phyloP scores from a whole-genome alignment of 352 stramenopile species.

The Phytophthora megakarya region DNA sequence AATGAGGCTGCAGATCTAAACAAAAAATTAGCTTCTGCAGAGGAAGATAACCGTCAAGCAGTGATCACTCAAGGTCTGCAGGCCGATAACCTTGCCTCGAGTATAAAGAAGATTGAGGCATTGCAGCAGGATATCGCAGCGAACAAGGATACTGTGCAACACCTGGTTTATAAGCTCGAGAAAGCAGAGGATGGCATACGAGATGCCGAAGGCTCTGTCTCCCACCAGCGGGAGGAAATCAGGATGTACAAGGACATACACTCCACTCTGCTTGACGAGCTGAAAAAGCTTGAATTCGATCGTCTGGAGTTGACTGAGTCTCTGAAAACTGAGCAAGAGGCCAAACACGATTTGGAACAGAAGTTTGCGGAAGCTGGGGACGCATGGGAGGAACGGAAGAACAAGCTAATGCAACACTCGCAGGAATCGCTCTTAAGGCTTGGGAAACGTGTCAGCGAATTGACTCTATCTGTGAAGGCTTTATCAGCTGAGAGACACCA shows the following conservation, averaged over 20 bases:
- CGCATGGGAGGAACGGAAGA: slow-evolving; percentile 31
- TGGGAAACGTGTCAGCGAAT: slow-evolving; percentile 27
- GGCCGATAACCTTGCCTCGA: slow-evolving; percentile 20
- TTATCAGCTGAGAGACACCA: slow-evolving; percentile 23
- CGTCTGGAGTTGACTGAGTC: slow-evolving; percentile 30
- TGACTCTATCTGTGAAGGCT: slow-evolving; percentile 7
- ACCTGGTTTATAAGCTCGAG: slow-evolving; percentile 26
- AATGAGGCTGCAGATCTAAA: slow-evolving; percentile 25
- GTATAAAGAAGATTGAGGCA: slow-evolving; percentile 24
- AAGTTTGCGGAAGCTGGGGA: slow-evolving; percentile 23
- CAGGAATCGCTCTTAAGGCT: slow-evolving; percentile 24
- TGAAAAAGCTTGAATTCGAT: slow-evolving; percentile 38
- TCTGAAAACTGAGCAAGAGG: slow-evolving; percentile 37
- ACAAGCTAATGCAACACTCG: slow-evolving; percentile 18
- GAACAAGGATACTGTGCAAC: slow-evolving; percentile 11
- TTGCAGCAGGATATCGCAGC: slow-evolving; percentile 25
- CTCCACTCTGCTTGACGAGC: slow-evolving; percentile 26
- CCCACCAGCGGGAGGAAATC: slow-evolving; percentile 27
- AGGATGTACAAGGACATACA: slow-evolving; percentile 37
- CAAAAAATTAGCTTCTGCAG: slow-evolving; percentile 24
- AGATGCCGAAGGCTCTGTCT: slow-evolving; percentile 23
- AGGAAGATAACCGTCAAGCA: slow-evolving; percentile 27
- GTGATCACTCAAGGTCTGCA: slow-evolving; percentile 8
- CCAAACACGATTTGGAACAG: slow-evolving; percentile 30
- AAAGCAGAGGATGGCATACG: slow-evolving; percentile 24